Evolutionary conservation across 2,329 filamentous ascomycete genomes (phyloP), one percentile per base, ranked within the genome.

Genomic region (Thielaviopsis populi): DNA sequence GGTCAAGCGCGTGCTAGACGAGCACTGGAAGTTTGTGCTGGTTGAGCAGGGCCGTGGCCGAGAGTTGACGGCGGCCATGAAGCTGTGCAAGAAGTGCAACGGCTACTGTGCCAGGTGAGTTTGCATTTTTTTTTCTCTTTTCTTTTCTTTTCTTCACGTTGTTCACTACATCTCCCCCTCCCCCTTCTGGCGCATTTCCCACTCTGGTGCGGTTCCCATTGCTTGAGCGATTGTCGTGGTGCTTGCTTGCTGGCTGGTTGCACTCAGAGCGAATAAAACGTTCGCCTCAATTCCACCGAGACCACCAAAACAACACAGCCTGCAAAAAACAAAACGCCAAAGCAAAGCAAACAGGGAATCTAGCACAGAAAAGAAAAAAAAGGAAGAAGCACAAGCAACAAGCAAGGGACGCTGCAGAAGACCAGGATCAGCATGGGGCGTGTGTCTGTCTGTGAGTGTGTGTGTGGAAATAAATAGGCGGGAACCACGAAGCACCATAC

Each of bases 21-120:
- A 96, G 75, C 85, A 91, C 72, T 99, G 94, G 94, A 95, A 89
- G 75, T 97, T 88, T 75, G 89, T 99, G 68, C 82, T 96, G 69
- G 89, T 97, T 67, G 94, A 99, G 77, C 87, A 92, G 70, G 90
- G 90, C 69, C 88, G 91, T 69, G 88, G 90, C 69, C 96, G 96
- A 76, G 94, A 97, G 75, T 81, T 96, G 73, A 97, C 92, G 67
- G 94, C 91, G 75, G 92, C 90, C 67, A 91, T 95, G 70, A 97
- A 99, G 78, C 85, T 86, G 69, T 99, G 94, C 81, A 97, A 95
- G 78, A 86, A 90, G 74, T 99, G 94, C 76, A 83, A 80, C 71
- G 83, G 85, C 70, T 99, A 94, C 77, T 96, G 91, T 76, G 91
- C 94, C 70, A 94, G 84, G 86, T 95, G 84, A 71, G 76, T 77